phyloP scores from a whole-genome alignment of 225 moss, liverwort and hornwort genomes.

The Climacium dendroides region DNA sequence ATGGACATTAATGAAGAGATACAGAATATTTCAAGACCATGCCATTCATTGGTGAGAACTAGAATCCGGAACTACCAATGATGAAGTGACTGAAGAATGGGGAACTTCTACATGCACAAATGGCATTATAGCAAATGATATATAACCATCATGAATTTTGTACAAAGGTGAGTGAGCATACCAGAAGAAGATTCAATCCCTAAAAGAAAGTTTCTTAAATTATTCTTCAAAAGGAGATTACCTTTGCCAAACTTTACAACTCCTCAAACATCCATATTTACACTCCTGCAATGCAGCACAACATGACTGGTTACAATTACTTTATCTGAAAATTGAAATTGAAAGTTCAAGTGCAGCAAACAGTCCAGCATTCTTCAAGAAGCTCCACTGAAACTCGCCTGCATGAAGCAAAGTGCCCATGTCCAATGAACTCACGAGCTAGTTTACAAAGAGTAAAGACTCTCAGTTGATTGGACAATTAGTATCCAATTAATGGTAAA shows the following conservation, averaged over 20 bases:
- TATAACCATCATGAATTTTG: neutral
- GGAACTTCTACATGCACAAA: neutral
- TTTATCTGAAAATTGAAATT: neutral
- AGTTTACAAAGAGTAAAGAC: neutral
- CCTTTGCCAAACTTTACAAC: neutral
- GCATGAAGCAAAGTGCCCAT: neutral
- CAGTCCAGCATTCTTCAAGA: neutral
- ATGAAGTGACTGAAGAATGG: neutral
- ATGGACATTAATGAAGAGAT: neutral
- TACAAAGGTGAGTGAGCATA: neutral
- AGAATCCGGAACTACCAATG: neutral
- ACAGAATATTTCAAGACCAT: neutral
- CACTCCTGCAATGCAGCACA: neutral
- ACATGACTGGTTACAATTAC: neutral
- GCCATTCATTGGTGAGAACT: neutral
- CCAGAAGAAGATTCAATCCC: neutral
- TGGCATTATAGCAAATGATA: neutral
- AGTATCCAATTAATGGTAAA: neutral
- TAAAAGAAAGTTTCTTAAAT: neutral
- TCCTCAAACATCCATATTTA: neutral
- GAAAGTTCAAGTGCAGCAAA: neutral
- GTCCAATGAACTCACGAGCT: neutral
- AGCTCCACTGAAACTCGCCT: neutral
- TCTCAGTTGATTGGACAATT: neutral
- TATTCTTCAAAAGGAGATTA: neutral